Percentiles rank a stretch among this genome's conserved stretches.
Evolutionary conservation across 2,329 filamentous ascomycete species (phyloP).

Genomic region (Beauveria australis): DNA sequence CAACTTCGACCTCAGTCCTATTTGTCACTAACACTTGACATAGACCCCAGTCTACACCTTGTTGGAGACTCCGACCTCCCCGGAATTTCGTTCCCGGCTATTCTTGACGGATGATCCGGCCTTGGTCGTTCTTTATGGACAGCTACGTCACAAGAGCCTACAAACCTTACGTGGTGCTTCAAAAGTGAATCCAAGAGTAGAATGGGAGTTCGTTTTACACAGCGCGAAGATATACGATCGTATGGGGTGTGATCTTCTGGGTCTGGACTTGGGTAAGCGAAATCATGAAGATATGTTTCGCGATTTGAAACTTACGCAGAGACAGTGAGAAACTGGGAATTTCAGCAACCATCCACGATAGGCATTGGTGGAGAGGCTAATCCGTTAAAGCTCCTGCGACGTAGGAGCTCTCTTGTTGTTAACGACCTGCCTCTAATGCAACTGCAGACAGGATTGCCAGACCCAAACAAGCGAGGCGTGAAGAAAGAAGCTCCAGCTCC

Average conservation of each 20-base stretch:
- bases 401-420: conserved; percentile 71
- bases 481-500: conserved; percentile 49
- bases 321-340: conserved; percentile 71
- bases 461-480: conserved; percentile 19
- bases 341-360: conserved; percentile 44
- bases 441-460: conserved; percentile 34
- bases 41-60: conserved; percentile 72
- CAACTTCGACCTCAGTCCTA: too few relatives aligned
- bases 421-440: conserved; percentile 55
- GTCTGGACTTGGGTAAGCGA: conserved; percentile 65
- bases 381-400: conserved; percentile 58
- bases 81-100: conserved; percentile 64
- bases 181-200: conserved; percentile 66
- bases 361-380: conserved; percentile 44
- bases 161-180: conserved; percentile 81
- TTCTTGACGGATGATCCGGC: conserved; percentile 90
- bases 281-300: conserved; percentile 8
- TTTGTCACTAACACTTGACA: conserved; percentile 1
- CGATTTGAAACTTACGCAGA: neutral
- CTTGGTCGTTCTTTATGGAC: conserved; percentile 76
- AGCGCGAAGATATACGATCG: conserved; percentile 77
- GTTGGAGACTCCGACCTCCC: conserved; percentile 58
- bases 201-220: conserved; percentile 85
- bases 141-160: conserved; percentile 71
- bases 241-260: conserved; percentile 89